These are phyloP conservation scores for Tubosaeta brunneosetosa DNA, from an alignment of 768 basidiomycete species.

Conservation along the genomic window DNA sequence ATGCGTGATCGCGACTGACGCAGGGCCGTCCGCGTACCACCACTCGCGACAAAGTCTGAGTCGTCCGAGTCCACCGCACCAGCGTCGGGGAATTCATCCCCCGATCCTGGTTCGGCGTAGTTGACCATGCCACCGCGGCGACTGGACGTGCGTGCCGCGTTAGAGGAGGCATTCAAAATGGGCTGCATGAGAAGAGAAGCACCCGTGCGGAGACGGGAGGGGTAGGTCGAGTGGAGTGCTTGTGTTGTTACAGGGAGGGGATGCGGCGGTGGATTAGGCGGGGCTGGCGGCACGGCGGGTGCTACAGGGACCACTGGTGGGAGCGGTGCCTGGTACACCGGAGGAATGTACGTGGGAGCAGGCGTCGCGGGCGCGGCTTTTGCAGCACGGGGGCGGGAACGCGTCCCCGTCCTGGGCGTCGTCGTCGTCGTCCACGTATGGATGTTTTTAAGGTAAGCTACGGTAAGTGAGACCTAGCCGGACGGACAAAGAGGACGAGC, in stretches of 20 bases:
- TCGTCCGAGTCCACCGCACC: constrained; percentile 83
- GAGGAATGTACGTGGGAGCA: constrained; percentile 33
- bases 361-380: constrained; percentile 39
- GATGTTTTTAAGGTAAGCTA: constrained; percentile 65
- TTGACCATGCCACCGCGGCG: constrained; percentile 72
- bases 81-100: constrained; percentile 76
- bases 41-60: constrained; percentile 72
- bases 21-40: constrained; percentile 55
- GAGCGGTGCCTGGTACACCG: constrained; percentile 36
- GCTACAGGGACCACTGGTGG: constrained; percentile 26
- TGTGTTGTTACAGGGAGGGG: constrained; percentile 62
- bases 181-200: constrained; percentile 90
- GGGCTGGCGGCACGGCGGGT: constrained; percentile 26
- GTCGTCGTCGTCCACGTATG: constrained; percentile 57
- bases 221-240: constrained; percentile 76
- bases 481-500: not conserved
- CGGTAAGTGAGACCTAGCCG: constrained; percentile 13
- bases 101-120: constrained; percentile 82
- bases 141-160: constrained; percentile 43
- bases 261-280: constrained; percentile 49
- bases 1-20: constrained; percentile 42
- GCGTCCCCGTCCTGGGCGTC: constrained; percentile 39
- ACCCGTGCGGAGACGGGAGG: constrained; percentile 88
- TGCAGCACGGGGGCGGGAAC: constrained; percentile 34
- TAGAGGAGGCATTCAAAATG: constrained; percentile 44